Evolutionary conservation across 1,284 basidiomycete species (phyloP).

Genomic region (Bondarzewia mesenterica): DNA sequence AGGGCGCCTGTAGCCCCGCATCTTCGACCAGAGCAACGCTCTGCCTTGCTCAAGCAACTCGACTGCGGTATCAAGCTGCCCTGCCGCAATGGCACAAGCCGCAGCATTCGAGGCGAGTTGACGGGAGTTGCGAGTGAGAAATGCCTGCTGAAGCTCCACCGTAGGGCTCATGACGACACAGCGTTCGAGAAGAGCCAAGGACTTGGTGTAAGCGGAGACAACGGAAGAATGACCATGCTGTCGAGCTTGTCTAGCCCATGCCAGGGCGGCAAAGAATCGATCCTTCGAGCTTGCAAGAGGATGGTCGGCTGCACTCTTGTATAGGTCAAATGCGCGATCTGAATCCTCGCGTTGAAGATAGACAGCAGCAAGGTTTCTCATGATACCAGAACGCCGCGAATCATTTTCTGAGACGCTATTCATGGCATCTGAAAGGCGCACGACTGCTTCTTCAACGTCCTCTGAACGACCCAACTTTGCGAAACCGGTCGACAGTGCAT

Average conservation of each 20-base stretch:
- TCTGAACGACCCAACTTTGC: too few relatives aligned
- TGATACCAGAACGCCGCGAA: too few relatives aligned
- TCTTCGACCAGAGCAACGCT: constrained; percentile 21
- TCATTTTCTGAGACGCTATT: too few relatives aligned
- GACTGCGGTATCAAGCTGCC: constrained; percentile 25
- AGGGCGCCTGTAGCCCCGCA: constrained; percentile 15
- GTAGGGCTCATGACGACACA: not conserved
- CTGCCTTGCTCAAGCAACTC: constrained; percentile 26
- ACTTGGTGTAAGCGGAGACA: not conserved
- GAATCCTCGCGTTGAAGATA: too few relatives aligned
- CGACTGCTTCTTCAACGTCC: too few relatives aligned
- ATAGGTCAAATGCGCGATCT: too few relatives aligned
- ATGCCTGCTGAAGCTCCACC: not conserved
- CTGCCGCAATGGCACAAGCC: constrained; percentile 23
- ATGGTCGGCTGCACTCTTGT: not conserved
- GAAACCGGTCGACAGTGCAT: too few relatives aligned
- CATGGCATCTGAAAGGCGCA: too few relatives aligned
- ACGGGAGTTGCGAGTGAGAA: not conserved
- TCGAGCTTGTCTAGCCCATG: not conserved
- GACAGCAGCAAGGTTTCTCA: too few relatives aligned
- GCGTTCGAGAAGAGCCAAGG: not conserved
- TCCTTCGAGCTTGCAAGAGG: not conserved
- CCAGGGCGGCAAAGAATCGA: not conserved
- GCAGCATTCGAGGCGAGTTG: constrained; percentile 23
- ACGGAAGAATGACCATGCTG: not conserved